These are phyloP conservation scores for Metschnikowia peoriensis DNA, from an alignment of 805 yeast genomes.

Conservation along the genomic window DNA sequence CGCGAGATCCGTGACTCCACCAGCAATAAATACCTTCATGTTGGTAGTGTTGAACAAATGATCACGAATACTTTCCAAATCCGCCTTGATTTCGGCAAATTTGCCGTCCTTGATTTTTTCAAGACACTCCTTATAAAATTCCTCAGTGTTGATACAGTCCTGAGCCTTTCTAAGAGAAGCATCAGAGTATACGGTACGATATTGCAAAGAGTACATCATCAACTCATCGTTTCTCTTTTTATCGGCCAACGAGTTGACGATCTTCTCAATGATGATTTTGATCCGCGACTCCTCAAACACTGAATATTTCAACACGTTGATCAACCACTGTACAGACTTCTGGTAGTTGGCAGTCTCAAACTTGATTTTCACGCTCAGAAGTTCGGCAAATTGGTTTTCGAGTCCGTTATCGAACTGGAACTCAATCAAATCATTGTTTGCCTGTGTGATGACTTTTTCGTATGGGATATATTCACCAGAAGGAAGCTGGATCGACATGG, in stretches of 20 bases:
- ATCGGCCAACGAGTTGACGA: conserved; percentile 59
- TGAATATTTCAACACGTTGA: conserved; percentile 59
- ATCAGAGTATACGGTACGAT: conserved; percentile 50
- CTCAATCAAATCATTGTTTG: conserved; percentile 72
- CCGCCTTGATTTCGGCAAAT: conserved; percentile 44
- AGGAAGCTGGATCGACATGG: conserved; percentile 66
- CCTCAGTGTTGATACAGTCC: conserved; percentile 65
- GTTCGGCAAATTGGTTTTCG: conserved; percentile 62
- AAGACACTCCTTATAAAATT: conserved; percentile 44
- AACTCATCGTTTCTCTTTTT: conserved; percentile 59
- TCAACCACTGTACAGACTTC: conserved; percentile 75
- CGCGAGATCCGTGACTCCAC: conserved; percentile 55
- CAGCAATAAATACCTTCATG: conserved; percentile 65
- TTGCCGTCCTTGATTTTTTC: conserved; percentile 54
- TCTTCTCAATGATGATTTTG: conserved; percentile 60
- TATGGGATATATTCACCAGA: conserved; percentile 60
- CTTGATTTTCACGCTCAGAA: conserved; percentile 58
- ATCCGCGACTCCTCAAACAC: conserved; percentile 74
- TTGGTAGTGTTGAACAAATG: conserved; percentile 57
- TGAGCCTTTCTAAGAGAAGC: conserved; percentile 64
- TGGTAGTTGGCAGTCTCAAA: conserved; percentile 61
- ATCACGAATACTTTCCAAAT: conserved; percentile 51
- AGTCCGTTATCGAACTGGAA: conserved; percentile 56
- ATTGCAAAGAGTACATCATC: conserved; percentile 64
- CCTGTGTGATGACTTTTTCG: conserved; percentile 70